Evolutionary conservation across 179 eudicot genomes (phyloP), one percentile per base, ranked within the genome.

Genomic region (Amaranthus tricolor): DNA sequence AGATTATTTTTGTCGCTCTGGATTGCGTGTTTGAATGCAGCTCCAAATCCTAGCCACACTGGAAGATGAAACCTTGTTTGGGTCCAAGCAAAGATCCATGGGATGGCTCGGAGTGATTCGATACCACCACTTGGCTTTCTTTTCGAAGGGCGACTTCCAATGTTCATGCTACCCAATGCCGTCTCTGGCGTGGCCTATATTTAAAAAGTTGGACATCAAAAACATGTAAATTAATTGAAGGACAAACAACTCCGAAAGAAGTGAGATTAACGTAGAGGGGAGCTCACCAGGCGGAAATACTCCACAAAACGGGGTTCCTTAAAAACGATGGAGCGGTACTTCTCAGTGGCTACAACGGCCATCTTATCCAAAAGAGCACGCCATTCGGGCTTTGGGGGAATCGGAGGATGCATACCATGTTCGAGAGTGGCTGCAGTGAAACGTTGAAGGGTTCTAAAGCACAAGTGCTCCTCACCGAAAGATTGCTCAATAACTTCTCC

Each of bases 31-130:
- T 78, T 88, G 81, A 93, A 91, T 43, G 98, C 98, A 44, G 85
- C 96, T 53, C 98, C 98, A 78, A 93, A 88, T 51, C 98, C 98
- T 11, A 93, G 98, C 97, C 97, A 93, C 7, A 93, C 98, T 0
- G 97, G 98, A 9, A 93, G 96, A 85, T 93, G 98, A 72, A 93
- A 93, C 84, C 92, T 84, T 11, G 96, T 93, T 64, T 93, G 97
- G 31, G 97, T 93, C 98, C 98, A 93, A 7, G 98, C 98, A 81
- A 93, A 93, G 82, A 93, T 93, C 98, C 98, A 93, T 9, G 98
- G 98, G 78, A 93, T 93, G 57, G 97, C 98, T 76, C 97, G 87
- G 10, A 93, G 92, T 5, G 98, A 91, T 79, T 91, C 98, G 1
- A 93, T 93, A 15, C 96, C 98, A 14, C 98, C 97, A 72, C 97